Conservation (phyloP, 1,284 basidiomycete genomes). For the Puccinia novopanici region DNA sequence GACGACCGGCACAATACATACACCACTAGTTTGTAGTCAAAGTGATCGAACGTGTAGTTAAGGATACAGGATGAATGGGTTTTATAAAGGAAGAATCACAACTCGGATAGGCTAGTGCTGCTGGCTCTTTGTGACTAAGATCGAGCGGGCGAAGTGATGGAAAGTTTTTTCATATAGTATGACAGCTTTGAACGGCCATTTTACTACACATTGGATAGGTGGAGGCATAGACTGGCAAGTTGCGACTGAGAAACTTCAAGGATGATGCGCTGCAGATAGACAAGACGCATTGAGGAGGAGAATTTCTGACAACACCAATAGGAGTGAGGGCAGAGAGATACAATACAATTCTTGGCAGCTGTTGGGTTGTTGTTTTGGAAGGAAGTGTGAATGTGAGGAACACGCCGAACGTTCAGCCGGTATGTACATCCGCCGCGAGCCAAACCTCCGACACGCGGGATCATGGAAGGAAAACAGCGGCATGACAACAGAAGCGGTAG, state of each 20-base stretch:
- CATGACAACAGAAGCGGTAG: no score
- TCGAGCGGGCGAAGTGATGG: not conserved
- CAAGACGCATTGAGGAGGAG: not conserved
- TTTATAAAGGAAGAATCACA: not conserved
- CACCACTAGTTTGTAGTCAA: not conserved
- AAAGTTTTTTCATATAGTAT: not conserved
- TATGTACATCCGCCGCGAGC: no score
- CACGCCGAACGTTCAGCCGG: no score
- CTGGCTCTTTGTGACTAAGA: not conserved
- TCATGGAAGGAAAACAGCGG: no score
- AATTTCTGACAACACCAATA: not conserved
- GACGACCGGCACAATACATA: not conserved
- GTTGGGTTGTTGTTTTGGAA: no score
- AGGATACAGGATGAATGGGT: not conserved
- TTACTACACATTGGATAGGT: not conserved
- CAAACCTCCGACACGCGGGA: no score
- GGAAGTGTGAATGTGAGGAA: no score
- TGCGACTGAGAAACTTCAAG: not conserved
- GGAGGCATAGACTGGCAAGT: not conserved
- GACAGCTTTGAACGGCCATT: no score
- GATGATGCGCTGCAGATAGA: not conserved
- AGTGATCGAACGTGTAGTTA: slow-evolving; percentile 9
- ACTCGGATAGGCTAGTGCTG: not conserved
- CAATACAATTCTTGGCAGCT: not conserved
- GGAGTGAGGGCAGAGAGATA: no score